Evolutionary conservation across 2,329 filamentous ascomycete species (phyloP).

Genomic region (Trichoderma oligosporum): DNA sequence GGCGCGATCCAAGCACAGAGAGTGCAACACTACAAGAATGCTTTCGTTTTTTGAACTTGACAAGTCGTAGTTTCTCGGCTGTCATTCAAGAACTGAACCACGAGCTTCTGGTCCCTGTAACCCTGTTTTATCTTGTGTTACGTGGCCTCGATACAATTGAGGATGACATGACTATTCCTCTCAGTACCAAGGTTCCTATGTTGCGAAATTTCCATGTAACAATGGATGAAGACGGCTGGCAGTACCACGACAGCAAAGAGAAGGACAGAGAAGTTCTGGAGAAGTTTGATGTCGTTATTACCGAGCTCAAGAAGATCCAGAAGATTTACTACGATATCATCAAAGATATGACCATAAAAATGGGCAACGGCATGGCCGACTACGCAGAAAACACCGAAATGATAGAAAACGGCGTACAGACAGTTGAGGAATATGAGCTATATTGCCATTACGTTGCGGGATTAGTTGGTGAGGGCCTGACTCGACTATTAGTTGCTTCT

Average conservation of each 20-base stretch:
- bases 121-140: conserved; percentile 88
- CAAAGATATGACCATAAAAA: conserved; percentile 85
- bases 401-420: conserved; percentile 75
- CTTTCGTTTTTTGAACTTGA: conserved; percentile 80
- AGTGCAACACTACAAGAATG: conserved; percentile 70
- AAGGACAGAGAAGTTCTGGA: conserved; percentile 91
- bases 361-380: conserved; percentile 99
- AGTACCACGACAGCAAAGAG: conserved; percentile 81
- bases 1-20: conserved; percentile 73
- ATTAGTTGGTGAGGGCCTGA: conserved; percentile 91
- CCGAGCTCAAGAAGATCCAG: conserved; percentile 75
- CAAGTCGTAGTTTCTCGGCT: conserved; percentile 86
- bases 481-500: conserved; percentile 82
- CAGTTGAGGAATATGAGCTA: conserved; percentile 83
- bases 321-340: conserved; percentile 80
- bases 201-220: conserved; percentile 76
- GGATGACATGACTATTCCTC: conserved; percentile 90
- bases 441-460: conserved; percentile 99
- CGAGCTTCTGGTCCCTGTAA: conserved; percentile 83
- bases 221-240: conserved; percentile 85
- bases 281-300: conserved; percentile 82
- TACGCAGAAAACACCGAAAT: conserved; percentile 81
- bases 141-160: conserved; percentile 97
- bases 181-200: conserved; percentile 79
- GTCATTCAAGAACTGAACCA: conserved; percentile 96